Evolutionary conservation across 495 filamentous ascomycete genomes (phyloP).

Genomic region (Xylaria nigripes): DNA sequence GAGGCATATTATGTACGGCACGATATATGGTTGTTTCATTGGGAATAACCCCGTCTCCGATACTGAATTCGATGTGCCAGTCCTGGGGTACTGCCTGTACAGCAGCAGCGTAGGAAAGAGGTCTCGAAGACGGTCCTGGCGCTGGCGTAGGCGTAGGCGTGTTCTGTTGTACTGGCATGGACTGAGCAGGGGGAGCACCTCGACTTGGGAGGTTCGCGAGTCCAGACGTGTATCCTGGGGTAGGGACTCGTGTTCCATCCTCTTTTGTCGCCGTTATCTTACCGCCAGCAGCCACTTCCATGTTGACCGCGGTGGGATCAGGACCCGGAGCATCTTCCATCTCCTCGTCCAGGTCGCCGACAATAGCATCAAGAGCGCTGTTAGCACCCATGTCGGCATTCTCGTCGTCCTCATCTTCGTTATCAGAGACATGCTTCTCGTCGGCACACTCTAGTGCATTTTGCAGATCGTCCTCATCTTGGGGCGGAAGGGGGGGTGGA

Average conservation of each 20-base stretch:
- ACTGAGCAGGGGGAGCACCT: slow-evolving; percentile 39
- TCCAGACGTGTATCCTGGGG: slow-evolving; percentile 59
- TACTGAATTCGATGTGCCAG: slow-evolving; percentile 96
- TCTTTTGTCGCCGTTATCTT: slow-evolving; percentile 96
- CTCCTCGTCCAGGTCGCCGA: slow-evolving; percentile 85
- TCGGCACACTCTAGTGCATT: slow-evolving; percentile 87
- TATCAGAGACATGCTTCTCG: slow-evolving; percentile 72
- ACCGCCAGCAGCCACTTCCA: slow-evolving; percentile 83
- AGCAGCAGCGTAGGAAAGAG: slow-evolving; percentile 74
- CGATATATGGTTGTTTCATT: slow-evolving; percentile 96
- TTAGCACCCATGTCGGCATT: slow-evolving; percentile 45
- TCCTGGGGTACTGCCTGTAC: slow-evolving; percentile 75
- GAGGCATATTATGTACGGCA: slow-evolving; percentile 71
- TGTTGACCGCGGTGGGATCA: slow-evolving; percentile 82
- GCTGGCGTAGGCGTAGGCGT: slow-evolving; percentile 37
- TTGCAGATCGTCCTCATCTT: slow-evolving; percentile 50
- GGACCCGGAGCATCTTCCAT: slow-evolving; percentile 61
- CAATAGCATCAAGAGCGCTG: slow-evolving; percentile 59
- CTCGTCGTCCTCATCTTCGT: slow-evolving; percentile 58
- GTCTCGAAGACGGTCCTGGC: slow-evolving; percentile 31
- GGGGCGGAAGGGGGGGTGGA: slow-evolving; percentile 43
- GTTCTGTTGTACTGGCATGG: slow-evolving; percentile 37
- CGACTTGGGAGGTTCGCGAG: slow-evolving; percentile 27
- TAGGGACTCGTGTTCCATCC: slow-evolving; percentile 83
- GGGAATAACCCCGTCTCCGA: slow-evolving; percentile 72